Evolutionary conservation across 345 rosid species (phyloP).

Genomic region (Linum usitatissimum): DNA sequence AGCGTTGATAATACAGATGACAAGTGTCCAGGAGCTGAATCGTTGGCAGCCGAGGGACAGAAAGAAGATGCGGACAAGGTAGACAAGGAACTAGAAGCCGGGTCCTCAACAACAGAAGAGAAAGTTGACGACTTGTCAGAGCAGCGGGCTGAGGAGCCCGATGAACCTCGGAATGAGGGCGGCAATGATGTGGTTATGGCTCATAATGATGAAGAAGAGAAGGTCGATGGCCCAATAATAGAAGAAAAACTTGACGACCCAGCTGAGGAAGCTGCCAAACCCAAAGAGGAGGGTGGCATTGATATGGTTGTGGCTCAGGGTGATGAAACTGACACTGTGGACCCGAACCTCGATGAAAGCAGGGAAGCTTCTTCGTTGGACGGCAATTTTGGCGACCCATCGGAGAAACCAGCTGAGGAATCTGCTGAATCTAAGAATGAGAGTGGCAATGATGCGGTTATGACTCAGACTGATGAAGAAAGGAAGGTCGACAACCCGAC

Average conservation of each 20-base stretch:
- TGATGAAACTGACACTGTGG: background rate
- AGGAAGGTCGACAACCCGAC: background rate
- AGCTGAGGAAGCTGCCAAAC: background rate
- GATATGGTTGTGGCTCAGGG: background rate
- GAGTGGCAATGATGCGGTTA: background rate
- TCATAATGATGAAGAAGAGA: background rate
- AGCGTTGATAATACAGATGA: too few relatives aligned
- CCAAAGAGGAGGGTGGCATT: slow-evolving; percentile 8
- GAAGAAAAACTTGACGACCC: background rate
- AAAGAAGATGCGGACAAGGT: too few relatives aligned
- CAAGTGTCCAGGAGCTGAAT: background rate
- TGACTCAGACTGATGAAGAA: background rate
- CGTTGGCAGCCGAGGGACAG: too few relatives aligned
- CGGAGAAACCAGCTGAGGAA: slow-evolving; percentile 3
- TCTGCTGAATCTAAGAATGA: background rate
- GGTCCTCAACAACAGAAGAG: too few relatives aligned
- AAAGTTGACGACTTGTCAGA: too few relatives aligned
- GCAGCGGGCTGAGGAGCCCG: background rate
- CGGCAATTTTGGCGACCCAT: slow-evolving; percentile 8
- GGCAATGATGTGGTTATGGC: background rate
- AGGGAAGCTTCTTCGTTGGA: too few relatives aligned
- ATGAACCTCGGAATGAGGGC: background rate
- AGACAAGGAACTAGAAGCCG: too few relatives aligned
- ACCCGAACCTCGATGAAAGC: background rate
- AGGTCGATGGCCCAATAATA: background rate